Base-by-base conservation (phyloP, 1,284 basidiomycete species). In the Mycosarcoma maydis region DNA sequence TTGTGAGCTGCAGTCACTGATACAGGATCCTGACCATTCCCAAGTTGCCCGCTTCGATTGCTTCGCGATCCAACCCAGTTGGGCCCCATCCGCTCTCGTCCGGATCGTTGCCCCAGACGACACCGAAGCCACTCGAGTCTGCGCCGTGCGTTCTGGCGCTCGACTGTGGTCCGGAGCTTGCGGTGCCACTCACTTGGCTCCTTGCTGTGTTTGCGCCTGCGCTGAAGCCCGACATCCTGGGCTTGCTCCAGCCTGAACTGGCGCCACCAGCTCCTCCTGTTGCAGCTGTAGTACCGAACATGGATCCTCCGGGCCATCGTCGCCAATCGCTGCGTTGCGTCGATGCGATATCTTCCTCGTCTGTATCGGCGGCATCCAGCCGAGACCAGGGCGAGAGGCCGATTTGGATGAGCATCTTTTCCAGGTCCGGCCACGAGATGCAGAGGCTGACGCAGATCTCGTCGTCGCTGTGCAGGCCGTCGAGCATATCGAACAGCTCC, bases 401-500 rank as follows among this genome's bases (percentile, higher is more conserved):
- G 33, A 72, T 55, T 2, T 72, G 64, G 20, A 67, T 33, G 41
- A 97, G 83, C 86, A 91, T 91, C 64, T 87, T 86, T 76, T 92
- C 88, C 49, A 97, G 84, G 60, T 90, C 84, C 5, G 88, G 87
- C 93, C 93, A 95, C 6, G 90, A 89, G 51, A 90, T 88, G 68
- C 91, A 88, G 75, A 93, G 93, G 45, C 80, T 85, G 17, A 91
- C 90, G 60, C 90, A 91, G 42, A 97, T 84, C 82, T 96, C 93
- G 81, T 97, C 94, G 2, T 92, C 90, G 81, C 94, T 90, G 82
- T 93, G 92, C 56, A 90, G 89, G 4, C 93, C 94, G 76, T 96
- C 90, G 11, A 96, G 84, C 54, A 91, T 82, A 5, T 85, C 73
- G 20, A 87, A 76, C 33, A 96, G 76, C 23, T 88, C 89, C 6